Percentiles rank a stretch among this genome's conserved stretches.
Evolutionary conservation across 2,329 filamentous ascomycete genomes (phyloP).

Genomic region (Endothia cerciana): DNA sequence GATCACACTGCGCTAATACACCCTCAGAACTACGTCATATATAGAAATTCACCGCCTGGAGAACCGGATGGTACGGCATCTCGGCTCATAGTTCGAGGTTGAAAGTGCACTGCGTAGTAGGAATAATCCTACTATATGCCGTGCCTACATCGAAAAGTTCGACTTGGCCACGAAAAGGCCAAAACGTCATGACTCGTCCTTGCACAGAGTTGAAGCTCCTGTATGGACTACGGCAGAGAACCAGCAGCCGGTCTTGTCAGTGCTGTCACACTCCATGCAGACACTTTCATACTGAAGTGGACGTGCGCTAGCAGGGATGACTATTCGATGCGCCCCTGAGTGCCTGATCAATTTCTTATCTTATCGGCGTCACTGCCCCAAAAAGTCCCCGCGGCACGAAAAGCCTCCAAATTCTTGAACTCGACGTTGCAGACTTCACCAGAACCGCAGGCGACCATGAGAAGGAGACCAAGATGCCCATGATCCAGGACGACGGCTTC

Average conservation of each 20-base stretch:
- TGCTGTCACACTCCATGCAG: not conserved
- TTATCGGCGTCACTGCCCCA: conserved; percentile 24
- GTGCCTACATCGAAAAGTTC: not conserved
- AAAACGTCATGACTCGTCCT: too few relatives aligned
- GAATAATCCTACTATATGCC: not conserved
- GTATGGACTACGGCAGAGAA: not conserved
- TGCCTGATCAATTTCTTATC: conserved; percentile 16
- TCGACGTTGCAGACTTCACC: not conserved
- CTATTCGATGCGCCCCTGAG: not conserved
- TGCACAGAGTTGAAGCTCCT: not conserved
- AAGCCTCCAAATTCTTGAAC: conserved; percentile 14
- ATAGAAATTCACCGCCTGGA: too few relatives aligned
- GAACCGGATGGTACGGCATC: not conserved
- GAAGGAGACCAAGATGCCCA: conserved; percentile 48
- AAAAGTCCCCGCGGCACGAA: conserved; percentile 21
- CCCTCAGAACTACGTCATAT: not conserved
- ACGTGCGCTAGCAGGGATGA: not conserved
- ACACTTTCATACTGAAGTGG: not conserved
- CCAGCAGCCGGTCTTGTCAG: not conserved
- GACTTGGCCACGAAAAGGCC: too few relatives aligned
- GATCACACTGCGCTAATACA: too few relatives aligned
- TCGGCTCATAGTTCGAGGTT: not conserved
- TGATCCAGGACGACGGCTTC: conserved; percentile 61
- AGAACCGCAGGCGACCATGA: conserved; percentile 7
- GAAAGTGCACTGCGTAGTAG: not conserved